Evolutionary conservation across 2,329 filamentous ascomycete species (phyloP).

Genomic region (Verticillium nonalfalfae): DNA sequence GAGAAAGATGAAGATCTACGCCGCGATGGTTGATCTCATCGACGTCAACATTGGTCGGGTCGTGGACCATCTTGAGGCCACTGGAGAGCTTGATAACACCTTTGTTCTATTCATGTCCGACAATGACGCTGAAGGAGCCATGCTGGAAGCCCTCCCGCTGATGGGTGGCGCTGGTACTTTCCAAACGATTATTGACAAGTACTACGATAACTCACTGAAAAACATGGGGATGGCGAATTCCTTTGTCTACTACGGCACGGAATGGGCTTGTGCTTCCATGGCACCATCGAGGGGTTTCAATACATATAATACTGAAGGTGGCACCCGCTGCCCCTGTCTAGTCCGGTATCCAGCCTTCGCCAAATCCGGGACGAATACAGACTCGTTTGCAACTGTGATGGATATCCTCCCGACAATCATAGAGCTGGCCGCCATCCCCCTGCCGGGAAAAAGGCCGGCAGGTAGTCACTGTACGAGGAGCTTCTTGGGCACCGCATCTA

Average conservation of each 20-base stretch:
- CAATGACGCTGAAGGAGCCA: slow-evolving; percentile 29
- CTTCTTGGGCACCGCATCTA: slow-evolving; percentile 35
- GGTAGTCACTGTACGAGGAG: slow-evolving; percentile 44
- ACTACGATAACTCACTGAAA: slow-evolving; percentile 42
- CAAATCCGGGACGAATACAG: slow-evolving; percentile 24
- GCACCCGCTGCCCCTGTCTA: slow-evolving; percentile 42
- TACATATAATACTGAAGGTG: slow-evolving; percentile 33
- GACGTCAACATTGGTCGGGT: slow-evolving; percentile 47
- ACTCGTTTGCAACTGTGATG: slow-evolving; percentile 44
- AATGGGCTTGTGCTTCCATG: slow-evolving; percentile 36
- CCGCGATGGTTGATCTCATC: slow-evolving; percentile 51
- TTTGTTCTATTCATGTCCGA: slow-evolving; percentile 49
- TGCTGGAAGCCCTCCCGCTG: slow-evolving; percentile 7
- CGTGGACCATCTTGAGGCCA: slow-evolving; percentile 40
- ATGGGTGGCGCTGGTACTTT: slow-evolving; percentile 5
- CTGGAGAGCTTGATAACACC: slow-evolving; percentile 44
- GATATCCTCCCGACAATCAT: slow-evolving; percentile 41
- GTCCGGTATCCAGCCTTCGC: slow-evolving; percentile 18
- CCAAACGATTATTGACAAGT: slow-evolving; percentile 39
- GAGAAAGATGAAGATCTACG: slow-evolving; percentile 38
- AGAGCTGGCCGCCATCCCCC: slow-evolving; percentile 34
- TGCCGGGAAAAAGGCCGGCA: slow-evolving; percentile 37
- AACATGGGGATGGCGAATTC: slow-evolving; percentile 44
- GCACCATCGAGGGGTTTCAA: slow-evolving; percentile 24
- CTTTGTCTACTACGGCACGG: slow-evolving; percentile 44